Evolutionary conservation across 768 basidiomycete genomes (phyloP).

Genomic region (Collybia sordida): DNA sequence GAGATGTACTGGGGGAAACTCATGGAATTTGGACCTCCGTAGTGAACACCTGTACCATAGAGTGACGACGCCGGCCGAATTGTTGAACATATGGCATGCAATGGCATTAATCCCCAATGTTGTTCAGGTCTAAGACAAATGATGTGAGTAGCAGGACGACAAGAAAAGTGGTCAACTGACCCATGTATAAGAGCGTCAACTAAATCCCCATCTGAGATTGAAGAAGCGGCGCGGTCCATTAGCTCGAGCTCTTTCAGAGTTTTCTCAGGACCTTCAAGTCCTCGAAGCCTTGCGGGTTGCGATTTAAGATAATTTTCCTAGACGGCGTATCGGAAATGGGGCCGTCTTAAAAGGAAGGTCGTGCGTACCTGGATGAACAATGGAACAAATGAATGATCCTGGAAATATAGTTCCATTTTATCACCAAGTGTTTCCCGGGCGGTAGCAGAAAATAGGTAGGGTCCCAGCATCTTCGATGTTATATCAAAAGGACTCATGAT

Average conservation of each 20-base stretch:
- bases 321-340: not conserved
- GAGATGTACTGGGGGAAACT: constrained; percentile 79
- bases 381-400: constrained; percentile 92
- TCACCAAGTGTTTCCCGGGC: constrained; percentile 81
- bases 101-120: constrained; percentile 93
- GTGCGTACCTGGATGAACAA: constrained; percentile 83
- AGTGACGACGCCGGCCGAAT: constrained; percentile 83
- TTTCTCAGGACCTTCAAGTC: constrained; percentile 61
- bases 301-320: constrained; percentile 97
- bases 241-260: constrained; percentile 72
- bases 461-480: constrained; percentile 85
- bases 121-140: constrained; percentile 72
- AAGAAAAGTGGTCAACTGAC: constrained; percentile 39
- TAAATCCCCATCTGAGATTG: constrained; percentile 93
- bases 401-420: constrained; percentile 96
- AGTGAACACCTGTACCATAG: constrained; percentile 72
- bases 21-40: constrained; percentile 65
- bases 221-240: constrained; percentile 86
- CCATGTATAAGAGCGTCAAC: constrained; percentile 94
- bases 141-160: constrained; percentile 3
- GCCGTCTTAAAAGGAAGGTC: not conserved
- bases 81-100: constrained; percentile 89
- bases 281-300: constrained; percentile 60
- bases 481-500: constrained; percentile 93
- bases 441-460: constrained; percentile 85